Conservation (phyloP, 192 early-diverging fungal species). For the Polychytrium aggregatum region DNA sequence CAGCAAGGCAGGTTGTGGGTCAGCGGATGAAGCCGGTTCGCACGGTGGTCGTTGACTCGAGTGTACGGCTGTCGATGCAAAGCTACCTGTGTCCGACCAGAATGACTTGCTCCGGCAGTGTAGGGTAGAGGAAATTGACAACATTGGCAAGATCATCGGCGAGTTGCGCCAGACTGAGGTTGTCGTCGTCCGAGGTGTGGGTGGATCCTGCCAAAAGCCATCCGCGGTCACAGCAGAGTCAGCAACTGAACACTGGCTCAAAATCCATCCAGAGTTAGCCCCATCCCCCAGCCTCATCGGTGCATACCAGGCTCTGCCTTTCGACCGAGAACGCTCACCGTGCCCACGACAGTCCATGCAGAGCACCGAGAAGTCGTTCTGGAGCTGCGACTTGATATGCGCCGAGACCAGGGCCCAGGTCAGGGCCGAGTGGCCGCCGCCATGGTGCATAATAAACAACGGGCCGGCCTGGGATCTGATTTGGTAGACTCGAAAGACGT, state of each 20-base stretch:
- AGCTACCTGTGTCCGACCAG: conserved; percentile 34
- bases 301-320: too few relatives aligned
- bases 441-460: conserved; percentile 33
- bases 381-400: conserved; percentile 1
- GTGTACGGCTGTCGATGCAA: too few relatives aligned
- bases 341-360: conserved; percentile 25
- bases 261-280: too few relatives aligned
- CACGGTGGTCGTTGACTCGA: too few relatives aligned
- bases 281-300: too few relatives aligned
- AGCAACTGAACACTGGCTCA: too few relatives aligned
- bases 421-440: conserved; percentile 27
- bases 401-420: conserved; percentile 19
- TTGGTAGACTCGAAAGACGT: conserved; percentile 8
- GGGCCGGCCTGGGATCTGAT: conserved; percentile 2
- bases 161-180: conserved; percentile 18
- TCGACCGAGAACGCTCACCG: conserved; percentile 5
- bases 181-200: conserved; percentile 7
- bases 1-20: neutral
- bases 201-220: conserved; percentile 10
- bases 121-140: conserved; percentile 3
- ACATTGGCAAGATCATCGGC: conserved; percentile 16
- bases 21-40: neutral
- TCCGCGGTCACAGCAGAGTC: too few relatives aligned
- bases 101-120: conserved; percentile 9
- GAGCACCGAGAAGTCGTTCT: conserved; percentile 2